Percentiles rank a stretch among this genome's conserved stretches.
These are phyloP conservation scores for Debaryomyces nepalensis DNA, from an alignment of 1,139 yeast species.

Conservation along the genomic window DNA sequence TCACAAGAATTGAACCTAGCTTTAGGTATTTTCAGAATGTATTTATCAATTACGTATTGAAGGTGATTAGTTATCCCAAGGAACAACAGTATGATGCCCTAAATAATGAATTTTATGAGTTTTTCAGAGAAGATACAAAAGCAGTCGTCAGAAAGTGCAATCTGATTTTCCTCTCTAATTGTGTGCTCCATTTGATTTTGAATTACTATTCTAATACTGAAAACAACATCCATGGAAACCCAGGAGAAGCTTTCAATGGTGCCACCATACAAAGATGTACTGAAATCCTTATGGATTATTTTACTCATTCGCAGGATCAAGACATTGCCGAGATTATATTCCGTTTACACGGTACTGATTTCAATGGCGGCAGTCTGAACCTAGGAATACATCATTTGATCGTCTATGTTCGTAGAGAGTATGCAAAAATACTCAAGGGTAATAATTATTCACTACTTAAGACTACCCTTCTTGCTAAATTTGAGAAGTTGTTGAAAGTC, in stretches of 20 bases:
- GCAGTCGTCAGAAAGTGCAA: background rate
- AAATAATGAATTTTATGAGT: constrained; percentile 5
- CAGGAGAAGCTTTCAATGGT: background rate
- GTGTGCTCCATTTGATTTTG: constrained; percentile 7
- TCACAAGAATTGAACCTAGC: constrained; percentile 4
- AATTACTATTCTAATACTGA: constrained; percentile 3
- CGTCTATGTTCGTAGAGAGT: constrained; percentile 1
- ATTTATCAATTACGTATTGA: constrained; percentile 14
- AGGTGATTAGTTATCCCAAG: constrained; percentile 4
- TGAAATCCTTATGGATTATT: background rate
- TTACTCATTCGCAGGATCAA: too few relatives aligned
- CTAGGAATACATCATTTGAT: background rate
- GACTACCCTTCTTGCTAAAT: constrained; percentile 6
- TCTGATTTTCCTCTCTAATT: constrained; percentile 3
- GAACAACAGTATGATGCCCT: constrained; percentile 1
- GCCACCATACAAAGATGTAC: background rate
- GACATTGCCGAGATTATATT: too few relatives aligned
- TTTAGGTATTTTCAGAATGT: constrained; percentile 14
- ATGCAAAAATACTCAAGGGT: background rate
- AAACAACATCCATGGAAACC: background rate
- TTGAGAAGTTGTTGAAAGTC: constrained; percentile 2
- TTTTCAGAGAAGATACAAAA: constrained; percentile 8
- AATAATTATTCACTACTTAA: constrained; percentile 1
- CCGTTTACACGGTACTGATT: too few relatives aligned
- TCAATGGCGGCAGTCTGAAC: background rate